Evolutionary conservation across 352 stramenopile genomes (phyloP).

Genomic region (Phytopythium vexans): DNA sequence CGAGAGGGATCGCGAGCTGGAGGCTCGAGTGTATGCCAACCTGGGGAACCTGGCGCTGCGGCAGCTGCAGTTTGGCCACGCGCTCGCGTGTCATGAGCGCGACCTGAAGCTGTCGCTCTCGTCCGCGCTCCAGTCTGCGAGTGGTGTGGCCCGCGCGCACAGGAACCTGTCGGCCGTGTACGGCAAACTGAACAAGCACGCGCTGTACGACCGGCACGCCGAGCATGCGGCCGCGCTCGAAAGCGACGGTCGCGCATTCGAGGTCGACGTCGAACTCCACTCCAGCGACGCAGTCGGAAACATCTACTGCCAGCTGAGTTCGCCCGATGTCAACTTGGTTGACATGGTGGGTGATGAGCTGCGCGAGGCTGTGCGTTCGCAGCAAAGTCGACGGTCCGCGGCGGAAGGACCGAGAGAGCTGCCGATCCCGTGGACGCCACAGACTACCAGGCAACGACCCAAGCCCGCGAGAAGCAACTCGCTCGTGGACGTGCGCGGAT

Average conservation of each 20-base stretch:
- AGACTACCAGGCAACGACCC: too few relatives aligned
- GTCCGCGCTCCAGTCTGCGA: conserved; percentile 33
- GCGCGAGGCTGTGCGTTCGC: background rate
- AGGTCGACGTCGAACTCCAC: conserved; percentile 48
- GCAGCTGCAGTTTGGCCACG: conserved; percentile 51
- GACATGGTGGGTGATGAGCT: conserved; percentile 17
- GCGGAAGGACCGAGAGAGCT: too few relatives aligned
- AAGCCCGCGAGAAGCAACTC: too few relatives aligned
- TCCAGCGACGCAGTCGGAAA: conserved; percentile 45
- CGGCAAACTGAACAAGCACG: conserved; percentile 40
- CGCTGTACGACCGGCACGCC: conserved; percentile 40
- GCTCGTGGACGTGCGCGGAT: background rate
- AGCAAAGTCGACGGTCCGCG: background rate
- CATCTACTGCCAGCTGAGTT: conserved; percentile 55
- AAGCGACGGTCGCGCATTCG: conserved; percentile 30
- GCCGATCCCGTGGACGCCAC: too few relatives aligned
- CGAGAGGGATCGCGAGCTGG: conserved; percentile 54
- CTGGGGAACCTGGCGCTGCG: conserved; percentile 64
- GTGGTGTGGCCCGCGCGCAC: conserved; percentile 58
- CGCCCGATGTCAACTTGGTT: conserved; percentile 33
- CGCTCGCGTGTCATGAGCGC: conserved; percentile 56
- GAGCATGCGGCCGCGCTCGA: conserved; percentile 18
- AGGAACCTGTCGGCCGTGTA: conserved; percentile 69
- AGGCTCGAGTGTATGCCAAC: conserved; percentile 75
- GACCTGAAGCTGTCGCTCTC: conserved; percentile 44